Evolutionary conservation across 192 early-diverging fungal genomes (phyloP).

Genomic region (Backusella circina): DNA sequence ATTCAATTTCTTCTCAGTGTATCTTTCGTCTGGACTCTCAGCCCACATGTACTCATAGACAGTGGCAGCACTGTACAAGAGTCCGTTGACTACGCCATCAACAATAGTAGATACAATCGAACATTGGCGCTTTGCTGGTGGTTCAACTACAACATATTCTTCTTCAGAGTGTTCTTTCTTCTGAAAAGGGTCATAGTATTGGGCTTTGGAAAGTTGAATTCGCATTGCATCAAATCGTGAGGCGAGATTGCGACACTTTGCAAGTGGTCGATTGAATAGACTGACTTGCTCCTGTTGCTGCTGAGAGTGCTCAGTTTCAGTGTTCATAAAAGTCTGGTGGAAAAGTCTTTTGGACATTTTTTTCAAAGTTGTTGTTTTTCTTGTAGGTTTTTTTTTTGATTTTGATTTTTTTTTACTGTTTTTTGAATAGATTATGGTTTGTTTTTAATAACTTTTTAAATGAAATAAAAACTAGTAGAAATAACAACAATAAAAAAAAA

Average conservation of each 20-base stretch:
- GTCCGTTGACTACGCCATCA: background rate
- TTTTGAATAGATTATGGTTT: background rate
- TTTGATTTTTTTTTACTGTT: background rate
- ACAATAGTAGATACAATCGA: background rate
- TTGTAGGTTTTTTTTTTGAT: background rate
- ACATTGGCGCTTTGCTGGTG: background rate
- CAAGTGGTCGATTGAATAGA: background rate
- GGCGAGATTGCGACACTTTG: background rate
- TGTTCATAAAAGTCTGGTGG: background rate
- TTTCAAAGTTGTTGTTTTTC: background rate
- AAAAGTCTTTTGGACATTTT: background rate
- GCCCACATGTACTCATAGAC: background rate
- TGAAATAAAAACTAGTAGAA: background rate
- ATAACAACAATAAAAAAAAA: too few species aligned
- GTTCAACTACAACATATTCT: background rate
- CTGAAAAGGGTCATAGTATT: background rate
- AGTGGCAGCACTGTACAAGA: background rate
- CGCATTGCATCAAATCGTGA: background rate
- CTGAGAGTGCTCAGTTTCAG: background rate
- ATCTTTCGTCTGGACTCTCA: background rate
- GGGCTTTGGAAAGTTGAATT: background rate
- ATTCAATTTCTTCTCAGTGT: background rate
- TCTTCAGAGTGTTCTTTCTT: background rate
- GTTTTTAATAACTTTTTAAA: background rate
- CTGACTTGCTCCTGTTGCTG: background rate